A percentile compares a stretch with the other conserved stretches of the same genome.
Evolutionary conservation across 495 filamentous ascomycete species (phyloP).

Genomic region (Tuber brumale): DNA sequence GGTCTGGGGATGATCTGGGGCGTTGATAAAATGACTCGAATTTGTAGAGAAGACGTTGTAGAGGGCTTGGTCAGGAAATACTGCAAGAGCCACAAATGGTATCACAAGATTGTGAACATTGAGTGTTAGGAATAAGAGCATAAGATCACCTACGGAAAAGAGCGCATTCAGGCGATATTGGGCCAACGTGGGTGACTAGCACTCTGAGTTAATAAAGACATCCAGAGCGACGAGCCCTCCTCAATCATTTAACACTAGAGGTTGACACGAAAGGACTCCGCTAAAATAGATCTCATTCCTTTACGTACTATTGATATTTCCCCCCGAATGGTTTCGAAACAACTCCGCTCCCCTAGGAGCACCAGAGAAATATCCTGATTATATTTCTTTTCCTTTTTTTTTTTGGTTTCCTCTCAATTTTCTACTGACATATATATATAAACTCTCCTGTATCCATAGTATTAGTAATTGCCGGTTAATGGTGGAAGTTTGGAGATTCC

Average conservation of each 20-base stretch:
- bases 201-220: no score
- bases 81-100: background rate
- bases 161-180: no score
- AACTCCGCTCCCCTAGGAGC: background rate
- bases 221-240: no score
- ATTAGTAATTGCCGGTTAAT: no score
- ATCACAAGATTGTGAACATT: background rate
- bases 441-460: background rate
- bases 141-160: no score
- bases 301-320: background rate
- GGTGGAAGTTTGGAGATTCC: no score
- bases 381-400: background rate
- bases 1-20: background rate
- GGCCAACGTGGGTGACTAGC: no score
- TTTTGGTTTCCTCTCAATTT: background rate
- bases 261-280: background rate
- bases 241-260: no score
- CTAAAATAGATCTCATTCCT: no score
- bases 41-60: background rate
- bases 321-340: background rate
- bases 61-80: background rate
- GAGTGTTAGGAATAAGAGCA: background rate
- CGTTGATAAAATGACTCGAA: background rate
- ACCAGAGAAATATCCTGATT: background rate
- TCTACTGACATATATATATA: background rate